Conservation (phyloP, 2,329 filamentous ascomycete species). For the Alternaria triticina region DNA sequence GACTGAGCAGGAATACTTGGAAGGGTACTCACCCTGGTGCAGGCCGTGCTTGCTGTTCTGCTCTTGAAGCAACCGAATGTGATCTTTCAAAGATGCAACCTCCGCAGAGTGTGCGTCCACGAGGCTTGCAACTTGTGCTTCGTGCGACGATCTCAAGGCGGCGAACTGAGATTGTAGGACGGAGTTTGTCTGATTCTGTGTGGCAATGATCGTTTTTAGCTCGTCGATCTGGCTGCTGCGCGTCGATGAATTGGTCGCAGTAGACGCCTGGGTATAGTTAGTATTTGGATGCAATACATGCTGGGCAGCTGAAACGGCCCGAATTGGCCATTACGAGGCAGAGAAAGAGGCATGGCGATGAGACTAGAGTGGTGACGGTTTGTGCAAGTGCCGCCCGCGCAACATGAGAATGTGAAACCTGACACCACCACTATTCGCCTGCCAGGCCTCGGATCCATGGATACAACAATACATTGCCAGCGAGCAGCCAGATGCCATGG, state of each 20-base stretch:
- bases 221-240: conserved; percentile 34
- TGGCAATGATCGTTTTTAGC: conserved; percentile 36
- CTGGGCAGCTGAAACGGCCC: not conserved
- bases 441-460: not conserved
- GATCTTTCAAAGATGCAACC: conserved; percentile 47
- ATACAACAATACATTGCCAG: not conserved
- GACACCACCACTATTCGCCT: not conserved
- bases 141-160: conserved; percentile 47
- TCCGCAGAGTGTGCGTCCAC: conserved; percentile 49
- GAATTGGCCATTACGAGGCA: not conserved
- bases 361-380: not conserved
- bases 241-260: conserved; percentile 20
- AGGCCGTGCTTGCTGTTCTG: conserved; percentile 29
- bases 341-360: not conserved
- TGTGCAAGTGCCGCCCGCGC: not conserved
- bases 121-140: conserved; percentile 48
- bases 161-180: conserved; percentile 45
- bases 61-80: conserved; percentile 49
- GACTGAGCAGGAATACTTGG: not conserved
- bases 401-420: conserved; percentile 1
- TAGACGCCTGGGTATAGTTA: conserved; percentile 24
- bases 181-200: conserved; percentile 42
- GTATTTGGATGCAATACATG: not conserved
- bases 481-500: not conserved
- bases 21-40: conserved; percentile 36